A percentile compares a stretch with the other conserved stretches of the same genome.
Evolutionary conservation across 2,329 filamentous ascomycete genomes (phyloP).

Genomic region (Allantophomopsis cytisporea): DNA sequence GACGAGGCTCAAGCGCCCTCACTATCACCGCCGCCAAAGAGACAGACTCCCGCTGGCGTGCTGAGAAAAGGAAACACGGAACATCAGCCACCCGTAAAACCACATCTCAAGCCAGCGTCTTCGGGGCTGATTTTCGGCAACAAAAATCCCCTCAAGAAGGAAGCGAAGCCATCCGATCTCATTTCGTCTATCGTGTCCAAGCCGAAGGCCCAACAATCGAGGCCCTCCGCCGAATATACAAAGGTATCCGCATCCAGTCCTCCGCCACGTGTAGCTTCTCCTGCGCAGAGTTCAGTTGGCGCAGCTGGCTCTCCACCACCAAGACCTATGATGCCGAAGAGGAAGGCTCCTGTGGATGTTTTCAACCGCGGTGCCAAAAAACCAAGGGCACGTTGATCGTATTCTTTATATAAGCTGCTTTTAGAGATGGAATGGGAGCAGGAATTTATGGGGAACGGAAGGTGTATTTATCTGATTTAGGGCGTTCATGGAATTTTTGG

Average conservation of each 20-base stretch:
- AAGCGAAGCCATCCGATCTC: slow-evolving; percentile 4
- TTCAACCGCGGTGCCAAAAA: slow-evolving; percentile 12
- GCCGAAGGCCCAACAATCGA: slow-evolving; percentile 1
- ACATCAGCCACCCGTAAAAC: not conserved
- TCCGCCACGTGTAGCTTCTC: not conserved
- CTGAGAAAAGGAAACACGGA: slow-evolving; percentile 7
- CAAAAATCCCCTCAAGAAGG: not conserved
- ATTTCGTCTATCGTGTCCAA: slow-evolving; percentile 5
- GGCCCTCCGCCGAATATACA: not conserved
- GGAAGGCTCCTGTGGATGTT: slow-evolving; percentile 11
- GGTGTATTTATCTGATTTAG: no score
- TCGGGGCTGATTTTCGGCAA: not conserved
- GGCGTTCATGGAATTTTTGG: no score
- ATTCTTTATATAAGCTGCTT: not conserved
- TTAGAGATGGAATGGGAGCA: not conserved
- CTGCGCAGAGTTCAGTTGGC: slow-evolving; percentile 1
- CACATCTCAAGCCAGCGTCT: not conserved
- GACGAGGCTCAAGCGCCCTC: slow-evolving; percentile 6
- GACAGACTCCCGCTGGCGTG: slow-evolving; percentile 6
- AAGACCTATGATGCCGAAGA: slow-evolving; percentile 9
- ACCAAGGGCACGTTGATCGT: slow-evolving; percentile 3
- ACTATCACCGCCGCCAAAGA: not conserved
- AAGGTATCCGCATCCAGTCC: not conserved
- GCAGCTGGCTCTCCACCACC: slow-evolving; percentile 2
- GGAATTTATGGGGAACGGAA: no score